A percentile compares a stretch with the other conserved stretches of the same genome.
Conservation (phyloP, 1,284 basidiomycete species). For the Chalciporus sp. region DNA sequence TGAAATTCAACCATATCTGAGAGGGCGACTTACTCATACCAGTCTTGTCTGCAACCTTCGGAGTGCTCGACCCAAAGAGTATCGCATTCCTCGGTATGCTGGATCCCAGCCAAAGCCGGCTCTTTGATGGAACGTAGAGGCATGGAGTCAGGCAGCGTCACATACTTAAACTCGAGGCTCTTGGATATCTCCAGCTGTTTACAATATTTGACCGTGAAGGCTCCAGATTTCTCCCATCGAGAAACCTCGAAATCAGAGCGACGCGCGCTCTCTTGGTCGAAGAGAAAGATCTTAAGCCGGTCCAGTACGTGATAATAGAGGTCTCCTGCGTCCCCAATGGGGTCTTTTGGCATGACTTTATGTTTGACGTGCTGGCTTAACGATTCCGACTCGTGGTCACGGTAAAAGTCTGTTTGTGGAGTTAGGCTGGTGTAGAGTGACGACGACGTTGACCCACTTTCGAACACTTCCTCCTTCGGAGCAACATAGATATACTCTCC, state of each 20-base stretch:
- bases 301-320: not conserved
- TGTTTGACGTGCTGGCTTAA: conserved; percentile 24
- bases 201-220: conserved; percentile 9
- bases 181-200: conserved; percentile 11
- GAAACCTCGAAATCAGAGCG: not conserved
- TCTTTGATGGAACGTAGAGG: not conserved
- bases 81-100: conserved; percentile 1
- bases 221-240: not conserved
- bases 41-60: not conserved
- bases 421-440: not conserved
- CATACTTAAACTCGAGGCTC: conserved; percentile 8
- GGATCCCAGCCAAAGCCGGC: conserved; percentile 1
- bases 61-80: conserved; percentile 9
- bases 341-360: conserved; percentile 1
- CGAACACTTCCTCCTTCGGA: conserved; percentile 25
- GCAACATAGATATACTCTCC: conserved; percentile 18
- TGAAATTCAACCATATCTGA: not conserved
- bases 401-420: conserved; percentile 17
- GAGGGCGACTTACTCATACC: conserved; percentile 14
- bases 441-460: conserved; percentile 18
- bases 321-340: not conserved
- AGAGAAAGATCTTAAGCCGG: conserved; percentile 11
- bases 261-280: conserved; percentile 13
- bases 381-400: conserved; percentile 21
- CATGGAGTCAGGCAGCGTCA: not conserved